phyloP scores from a whole-genome alignment of 371 early-diverging fungal species.

The Nematocida sp. region DNA sequence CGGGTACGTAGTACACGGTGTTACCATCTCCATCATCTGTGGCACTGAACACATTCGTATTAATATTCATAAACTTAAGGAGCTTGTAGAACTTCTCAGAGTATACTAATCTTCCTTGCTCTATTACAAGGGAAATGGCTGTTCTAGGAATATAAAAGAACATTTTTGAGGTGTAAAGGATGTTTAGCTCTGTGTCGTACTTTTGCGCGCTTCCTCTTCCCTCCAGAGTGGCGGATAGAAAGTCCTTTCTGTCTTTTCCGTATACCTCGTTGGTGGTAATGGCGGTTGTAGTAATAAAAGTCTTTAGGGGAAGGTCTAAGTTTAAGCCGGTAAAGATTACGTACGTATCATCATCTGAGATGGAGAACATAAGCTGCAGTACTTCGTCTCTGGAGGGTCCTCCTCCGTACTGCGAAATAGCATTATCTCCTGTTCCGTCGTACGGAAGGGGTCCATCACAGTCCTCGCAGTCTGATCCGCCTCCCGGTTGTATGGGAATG shows the following conservation, averaged over 20 bases:
- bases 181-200: slow-evolving; percentile 58
- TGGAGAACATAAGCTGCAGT: slow-evolving; percentile 54
- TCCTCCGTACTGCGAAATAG: slow-evolving; percentile 34
- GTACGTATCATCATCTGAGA: slow-evolving; percentile 56
- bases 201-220: slow-evolving; percentile 57
- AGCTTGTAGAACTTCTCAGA: slow-evolving; percentile 2
- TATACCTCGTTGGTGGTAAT: slow-evolving; percentile 57
- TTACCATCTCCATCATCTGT: slow-evolving; percentile 11
- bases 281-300: slow-evolving; percentile 50
- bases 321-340: slow-evolving; percentile 32
- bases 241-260: slow-evolving; percentile 54
- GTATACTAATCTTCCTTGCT: slow-evolving; percentile 55
- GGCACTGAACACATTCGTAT: not conserved
- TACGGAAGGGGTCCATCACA: not conserved
- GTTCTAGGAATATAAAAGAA: slow-evolving; percentile 62
- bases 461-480: not conserved
- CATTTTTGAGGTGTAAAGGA: slow-evolving; percentile 58
- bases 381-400: slow-evolving; percentile 37
- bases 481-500: not conserved
- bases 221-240: slow-evolving; percentile 56
- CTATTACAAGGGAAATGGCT: slow-evolving; percentile 52
- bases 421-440: not conserved
- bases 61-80: not conserved
- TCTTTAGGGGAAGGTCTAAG: slow-evolving; percentile 64
- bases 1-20: slow-evolving; percentile 29